Percentiles rank a stretch among this genome's conserved stretches.
Conservation (phyloP, 805 yeast species). For the Saccharomyces jurei region DNA sequence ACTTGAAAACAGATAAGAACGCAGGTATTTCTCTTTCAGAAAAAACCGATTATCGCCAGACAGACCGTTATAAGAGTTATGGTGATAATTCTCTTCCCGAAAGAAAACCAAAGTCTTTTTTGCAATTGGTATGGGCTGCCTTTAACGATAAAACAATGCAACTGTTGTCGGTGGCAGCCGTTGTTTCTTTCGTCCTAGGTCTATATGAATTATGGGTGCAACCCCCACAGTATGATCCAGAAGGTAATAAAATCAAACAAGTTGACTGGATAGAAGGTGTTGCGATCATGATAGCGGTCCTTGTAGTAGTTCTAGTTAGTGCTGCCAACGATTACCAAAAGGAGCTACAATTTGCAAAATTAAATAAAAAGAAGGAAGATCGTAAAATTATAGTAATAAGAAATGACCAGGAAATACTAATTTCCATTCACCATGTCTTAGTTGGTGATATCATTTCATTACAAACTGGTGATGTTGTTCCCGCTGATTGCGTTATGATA, state of each 20-base stretch:
- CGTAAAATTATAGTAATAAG: slow-evolving; percentile 71
- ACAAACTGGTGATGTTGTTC: slow-evolving; percentile 91
- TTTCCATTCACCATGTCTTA: slow-evolving; percentile 64
- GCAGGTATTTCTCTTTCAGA: slow-evolving; percentile 17
- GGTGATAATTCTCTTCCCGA: slow-evolving; percentile 72
- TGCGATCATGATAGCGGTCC: slow-evolving; percentile 86
- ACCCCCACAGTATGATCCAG: slow-evolving; percentile 65
- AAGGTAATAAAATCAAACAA: slow-evolving; percentile 68
- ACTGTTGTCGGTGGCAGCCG: slow-evolving; percentile 75
- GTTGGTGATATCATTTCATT: slow-evolving; percentile 81
- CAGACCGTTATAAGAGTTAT: slow-evolving; percentile 33
- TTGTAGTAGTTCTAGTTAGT: slow-evolving; percentile 86
- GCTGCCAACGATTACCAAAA: slow-evolving; percentile 96
- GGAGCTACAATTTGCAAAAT: slow-evolving; percentile 81
- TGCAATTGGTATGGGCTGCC: slow-evolving; percentile 68
- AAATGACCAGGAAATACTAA: slow-evolving; percentile 54
- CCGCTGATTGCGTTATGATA: slow-evolving; percentile 77
- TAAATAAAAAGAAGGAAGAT: slow-evolving; percentile 84
- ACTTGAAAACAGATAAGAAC: slow-evolving; percentile 16
- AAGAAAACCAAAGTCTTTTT: slow-evolving; percentile 58
- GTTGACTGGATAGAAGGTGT: slow-evolving; percentile 99
- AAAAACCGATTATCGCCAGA: slow-evolving; percentile 2
- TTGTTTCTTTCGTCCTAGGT: slow-evolving; percentile 83
- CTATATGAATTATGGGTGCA: slow-evolving; percentile 87
- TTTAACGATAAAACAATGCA: slow-evolving; percentile 86